phyloP scores from a whole-genome alignment of 2,329 filamentous ascomycete genomes.

The Neonectria faginata region DNA sequence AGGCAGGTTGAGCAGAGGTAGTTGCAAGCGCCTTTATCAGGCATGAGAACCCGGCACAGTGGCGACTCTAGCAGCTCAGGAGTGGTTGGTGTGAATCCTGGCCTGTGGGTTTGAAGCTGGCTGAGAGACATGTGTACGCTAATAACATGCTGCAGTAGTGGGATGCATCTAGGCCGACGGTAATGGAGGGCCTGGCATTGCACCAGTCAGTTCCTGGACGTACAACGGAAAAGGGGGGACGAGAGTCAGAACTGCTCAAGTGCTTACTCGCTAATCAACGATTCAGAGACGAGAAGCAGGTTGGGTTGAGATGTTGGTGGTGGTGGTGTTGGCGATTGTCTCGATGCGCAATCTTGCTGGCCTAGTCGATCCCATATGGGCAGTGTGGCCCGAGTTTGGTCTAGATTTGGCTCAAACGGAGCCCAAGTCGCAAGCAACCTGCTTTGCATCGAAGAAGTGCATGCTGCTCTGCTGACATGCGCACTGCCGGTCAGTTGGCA shows the following conservation, averaged over 20 bases:
- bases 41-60: slow-evolving; percentile 12
- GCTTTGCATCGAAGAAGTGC: slow-evolving; percentile 10
- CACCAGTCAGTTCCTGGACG: slow-evolving; percentile 23
- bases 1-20: slow-evolving; percentile 8
- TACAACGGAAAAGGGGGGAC: slow-evolving; percentile 35
- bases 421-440: slow-evolving; percentile 18
- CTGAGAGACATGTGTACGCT: slow-evolving; percentile 36
- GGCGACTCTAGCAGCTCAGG: slow-evolving; percentile 21
- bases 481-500: slow-evolving; percentile 20
- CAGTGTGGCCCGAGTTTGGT: slow-evolving; percentile 34
- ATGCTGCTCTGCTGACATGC: slow-evolving; percentile 17
- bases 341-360: slow-evolving; percentile 18
- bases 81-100: slow-evolving; percentile 30
- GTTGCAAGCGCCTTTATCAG: slow-evolving; percentile 1
- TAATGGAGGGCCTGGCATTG: slow-evolving; percentile 35
- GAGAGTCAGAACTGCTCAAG: slow-evolving; percentile 19
- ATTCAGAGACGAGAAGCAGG: background rate
- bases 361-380: slow-evolving; percentile 21
- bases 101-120: slow-evolving; percentile 33
- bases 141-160: slow-evolving; percentile 43
- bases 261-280: background rate
- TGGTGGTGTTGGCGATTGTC: slow-evolving; percentile 13
- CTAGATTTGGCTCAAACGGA: slow-evolving; percentile 32
- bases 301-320: slow-evolving; percentile 28
- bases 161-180: slow-evolving; percentile 36